Evolutionary conservation across 306 rosid species (phyloP).

Genomic region (Styphnolobium japonicum): DNA sequence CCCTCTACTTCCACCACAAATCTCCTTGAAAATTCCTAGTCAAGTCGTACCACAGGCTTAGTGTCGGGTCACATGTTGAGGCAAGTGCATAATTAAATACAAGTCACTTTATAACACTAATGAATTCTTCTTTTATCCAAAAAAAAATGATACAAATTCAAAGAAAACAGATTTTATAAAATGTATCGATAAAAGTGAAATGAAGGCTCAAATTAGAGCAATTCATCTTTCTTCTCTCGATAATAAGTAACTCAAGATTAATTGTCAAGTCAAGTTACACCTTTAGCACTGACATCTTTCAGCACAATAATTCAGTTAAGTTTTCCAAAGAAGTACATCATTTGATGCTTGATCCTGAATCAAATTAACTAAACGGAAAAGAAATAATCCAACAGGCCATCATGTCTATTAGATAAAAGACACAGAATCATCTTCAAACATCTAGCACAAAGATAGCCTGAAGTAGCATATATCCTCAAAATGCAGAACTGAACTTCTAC

Average conservation of each 20-base stretch:
- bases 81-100: no score
- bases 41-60: no score
- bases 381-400: background rate
- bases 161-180: slow-evolving; percentile 5
- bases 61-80: no score
- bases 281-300: slow-evolving; percentile 5
- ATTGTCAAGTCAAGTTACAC: background rate
- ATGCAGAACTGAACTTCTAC: background rate
- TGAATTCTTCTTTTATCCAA: no score
- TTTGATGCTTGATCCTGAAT: background rate
- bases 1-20: no score
- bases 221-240: background rate
- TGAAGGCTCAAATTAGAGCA: background rate
- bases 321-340: background rate
- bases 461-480: background rate
- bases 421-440: background rate
- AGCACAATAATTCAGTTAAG: background rate
- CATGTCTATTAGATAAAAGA: background rate
- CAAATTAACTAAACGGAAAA: background rate
- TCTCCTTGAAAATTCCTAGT: no score
- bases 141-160: no score
- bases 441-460: background rate
- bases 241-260: background rate
- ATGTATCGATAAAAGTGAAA: slow-evolving; percentile 10
- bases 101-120: no score